Evolutionary conservation across 345 rosid genomes (phyloP).

Genomic region (Dovyalis caffra): DNA sequence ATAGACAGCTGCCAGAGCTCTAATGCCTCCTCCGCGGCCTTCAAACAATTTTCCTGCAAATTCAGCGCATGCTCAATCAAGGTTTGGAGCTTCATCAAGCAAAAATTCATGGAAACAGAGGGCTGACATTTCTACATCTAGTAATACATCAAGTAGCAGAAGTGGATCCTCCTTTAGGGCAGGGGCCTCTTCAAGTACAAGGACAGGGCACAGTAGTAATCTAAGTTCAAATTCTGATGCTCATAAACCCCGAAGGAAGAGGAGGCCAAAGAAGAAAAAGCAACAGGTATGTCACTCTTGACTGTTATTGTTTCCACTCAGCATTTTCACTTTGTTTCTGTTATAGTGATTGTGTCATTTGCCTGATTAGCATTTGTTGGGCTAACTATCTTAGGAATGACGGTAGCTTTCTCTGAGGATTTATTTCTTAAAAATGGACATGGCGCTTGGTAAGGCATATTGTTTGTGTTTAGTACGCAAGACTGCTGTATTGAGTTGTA

Average conservation of each 20-base stretch:
- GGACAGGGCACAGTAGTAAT: constrained; percentile 79
- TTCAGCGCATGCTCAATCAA: constrained; percentile 41
- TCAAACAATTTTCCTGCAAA: constrained; percentile 40
- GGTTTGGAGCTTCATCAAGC: constrained; percentile 67
- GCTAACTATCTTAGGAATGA: neutral
- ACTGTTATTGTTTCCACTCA: neutral
- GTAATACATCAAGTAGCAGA: constrained; percentile 54
- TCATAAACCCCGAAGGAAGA: constrained; percentile 84
- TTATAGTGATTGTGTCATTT: neutral
- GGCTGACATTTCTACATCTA: constrained; percentile 51
- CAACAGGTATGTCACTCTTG: constrained; percentile 12
- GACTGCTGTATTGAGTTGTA: neutral
- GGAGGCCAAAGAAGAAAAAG: constrained; percentile 91
- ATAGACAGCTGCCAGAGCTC: constrained; percentile 75
- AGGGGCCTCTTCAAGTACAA: constrained; percentile 46
- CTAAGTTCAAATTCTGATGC: constrained; percentile 96
- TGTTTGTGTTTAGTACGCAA: neutral
- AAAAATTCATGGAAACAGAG: constrained; percentile 44
- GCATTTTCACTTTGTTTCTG: neutral
- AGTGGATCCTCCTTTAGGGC: constrained; percentile 49
- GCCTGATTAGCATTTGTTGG: neutral
- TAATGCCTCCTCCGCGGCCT: constrained; percentile 93
- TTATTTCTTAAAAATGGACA: neutral
- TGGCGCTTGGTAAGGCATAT: neutral
- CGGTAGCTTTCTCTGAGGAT: neutral